These are phyloP conservation scores for Penicillium parvum DNA, from an alignment of 495 filamentous ascomycete genomes.

Conservation along the genomic window DNA sequence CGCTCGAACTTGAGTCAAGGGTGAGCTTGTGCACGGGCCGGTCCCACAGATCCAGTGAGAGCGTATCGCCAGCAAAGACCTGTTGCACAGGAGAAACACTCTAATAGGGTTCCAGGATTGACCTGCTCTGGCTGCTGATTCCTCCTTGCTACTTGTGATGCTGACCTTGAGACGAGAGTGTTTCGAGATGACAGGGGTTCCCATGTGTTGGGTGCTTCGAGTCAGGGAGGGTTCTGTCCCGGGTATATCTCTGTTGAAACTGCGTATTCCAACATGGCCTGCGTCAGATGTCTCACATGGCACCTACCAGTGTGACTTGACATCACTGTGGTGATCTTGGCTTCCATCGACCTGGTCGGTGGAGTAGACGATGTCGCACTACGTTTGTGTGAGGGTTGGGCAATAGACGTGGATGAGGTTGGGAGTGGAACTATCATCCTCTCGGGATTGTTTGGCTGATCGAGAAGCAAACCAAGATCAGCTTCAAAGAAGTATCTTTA, in stretches of 20 bases:
- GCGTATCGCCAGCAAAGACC: conserved; percentile 41
- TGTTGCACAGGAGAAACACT: conserved; percentile 14
- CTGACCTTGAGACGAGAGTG: background rate
- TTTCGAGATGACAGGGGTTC: background rate
- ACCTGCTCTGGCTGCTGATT: conserved; percentile 21
- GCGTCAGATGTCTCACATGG: conserved; percentile 38
- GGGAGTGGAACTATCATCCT: background rate
- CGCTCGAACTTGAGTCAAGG: conserved; percentile 2
- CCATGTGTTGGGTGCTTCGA: conserved; percentile 1
- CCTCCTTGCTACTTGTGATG: conserved; percentile 22
- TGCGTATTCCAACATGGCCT: conserved; percentile 15
- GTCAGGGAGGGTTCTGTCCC: background rate
- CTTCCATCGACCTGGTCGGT: conserved; percentile 21
- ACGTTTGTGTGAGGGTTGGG: background rate
- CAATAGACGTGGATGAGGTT: too few relatives aligned
- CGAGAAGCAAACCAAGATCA: too few relatives aligned
- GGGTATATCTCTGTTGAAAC: conserved; percentile 3
- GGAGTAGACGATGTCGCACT: conserved; percentile 17
- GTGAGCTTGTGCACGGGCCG: conserved; percentile 20
- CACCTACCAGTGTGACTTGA: conserved; percentile 13
- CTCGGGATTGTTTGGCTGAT: background rate
- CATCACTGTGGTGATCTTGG: conserved; percentile 9
- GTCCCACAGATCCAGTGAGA: conserved; percentile 23
- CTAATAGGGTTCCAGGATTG: conserved; percentile 23
- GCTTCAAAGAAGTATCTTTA: too few relatives aligned